A percentile compares a stretch with the other conserved stretches of the same genome.
Evolutionary conservation across 257 asterid species (phyloP).

Genomic region (Solanum paucissectum): DNA sequence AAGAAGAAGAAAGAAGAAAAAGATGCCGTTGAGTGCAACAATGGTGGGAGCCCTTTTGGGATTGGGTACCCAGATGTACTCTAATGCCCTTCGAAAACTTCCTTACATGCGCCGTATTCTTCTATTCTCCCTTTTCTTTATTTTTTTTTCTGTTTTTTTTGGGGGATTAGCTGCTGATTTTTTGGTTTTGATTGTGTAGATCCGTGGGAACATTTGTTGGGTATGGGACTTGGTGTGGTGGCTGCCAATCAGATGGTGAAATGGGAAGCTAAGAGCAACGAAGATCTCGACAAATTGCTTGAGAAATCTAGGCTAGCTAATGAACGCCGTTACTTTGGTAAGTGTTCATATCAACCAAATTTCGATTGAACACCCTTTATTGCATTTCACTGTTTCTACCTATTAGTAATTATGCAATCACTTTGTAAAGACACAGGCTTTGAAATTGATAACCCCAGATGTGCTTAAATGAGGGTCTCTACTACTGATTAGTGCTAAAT

Average conservation of each 20-base stretch:
- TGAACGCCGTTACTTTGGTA: constrained; percentile 94
- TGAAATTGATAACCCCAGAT: background rate
- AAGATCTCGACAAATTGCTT: constrained; percentile 81
- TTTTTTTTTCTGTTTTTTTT: background rate
- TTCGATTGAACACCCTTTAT: background rate
- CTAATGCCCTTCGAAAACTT: constrained; percentile 95
- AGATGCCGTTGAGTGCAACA: constrained; percentile 83
- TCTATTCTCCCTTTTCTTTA: background rate
- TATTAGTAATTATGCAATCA: background rate
- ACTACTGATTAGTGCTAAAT: background rate
- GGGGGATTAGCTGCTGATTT: background rate
- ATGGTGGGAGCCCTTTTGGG: constrained; percentile 79
- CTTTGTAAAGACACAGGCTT: background rate
- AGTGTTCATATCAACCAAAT: background rate
- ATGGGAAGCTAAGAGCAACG: constrained; percentile 68
- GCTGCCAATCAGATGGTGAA: constrained; percentile 79
- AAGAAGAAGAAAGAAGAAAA: background rate
- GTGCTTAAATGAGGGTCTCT: background rate
- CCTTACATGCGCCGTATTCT: constrained; percentile 93
- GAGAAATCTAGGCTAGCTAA: constrained; percentile 77
- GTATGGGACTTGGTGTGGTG: constrained; percentile 88
- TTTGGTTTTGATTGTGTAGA: constrained; percentile 28
- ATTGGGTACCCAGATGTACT: constrained; percentile 87
- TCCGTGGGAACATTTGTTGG: constrained; percentile 99
- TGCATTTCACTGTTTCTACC: background rate